A percentile compares a stretch with the other conserved stretches of the same genome.
These are phyloP conservation scores for Blastomyces percursus DNA, from an alignment of 2,329 filamentous ascomycete genomes.

Conservation along the genomic window DNA sequence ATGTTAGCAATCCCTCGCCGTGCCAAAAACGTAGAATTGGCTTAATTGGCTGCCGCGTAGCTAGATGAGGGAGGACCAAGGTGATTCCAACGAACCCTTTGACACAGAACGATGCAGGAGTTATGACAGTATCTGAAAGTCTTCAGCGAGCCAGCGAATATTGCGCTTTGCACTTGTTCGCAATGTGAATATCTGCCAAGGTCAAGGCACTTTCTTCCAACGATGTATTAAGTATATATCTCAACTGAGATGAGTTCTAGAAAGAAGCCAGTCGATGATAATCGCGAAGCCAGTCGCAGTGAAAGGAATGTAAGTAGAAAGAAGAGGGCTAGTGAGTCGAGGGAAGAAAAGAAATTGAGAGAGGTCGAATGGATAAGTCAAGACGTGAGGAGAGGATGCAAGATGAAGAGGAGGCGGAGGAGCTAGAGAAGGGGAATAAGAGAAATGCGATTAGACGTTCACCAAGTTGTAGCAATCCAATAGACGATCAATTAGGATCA, in stretches of 20 bases:
- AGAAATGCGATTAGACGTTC: background rate
- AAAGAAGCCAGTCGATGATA: background rate
- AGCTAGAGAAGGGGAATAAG: background rate
- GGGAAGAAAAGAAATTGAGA: background rate
- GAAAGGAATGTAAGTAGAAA: constrained; percentile 3
- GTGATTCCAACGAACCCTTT: background rate
- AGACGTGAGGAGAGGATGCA: background rate
- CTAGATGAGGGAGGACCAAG: background rate
- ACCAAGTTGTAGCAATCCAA: background rate
- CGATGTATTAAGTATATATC: background rate
- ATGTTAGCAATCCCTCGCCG: background rate
- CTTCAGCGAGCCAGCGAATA: background rate
- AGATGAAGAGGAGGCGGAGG: background rate
- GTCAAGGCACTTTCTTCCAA: background rate
- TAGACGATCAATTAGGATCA: constrained; percentile 1
- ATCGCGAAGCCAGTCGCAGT: constrained; percentile 9
- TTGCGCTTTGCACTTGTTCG: background rate
- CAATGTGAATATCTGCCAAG: background rate
- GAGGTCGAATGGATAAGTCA: background rate
- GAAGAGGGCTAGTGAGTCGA: background rate
- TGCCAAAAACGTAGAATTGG: background rate
- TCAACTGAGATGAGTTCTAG: background rate
- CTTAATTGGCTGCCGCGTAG: background rate
- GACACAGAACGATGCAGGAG: background rate
- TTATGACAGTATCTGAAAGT: background rate